Evolutionary conservation across 228 moss, liverwort and hornwort species (phyloP).

Genomic region (Sphagnum magellanicum): DNA sequence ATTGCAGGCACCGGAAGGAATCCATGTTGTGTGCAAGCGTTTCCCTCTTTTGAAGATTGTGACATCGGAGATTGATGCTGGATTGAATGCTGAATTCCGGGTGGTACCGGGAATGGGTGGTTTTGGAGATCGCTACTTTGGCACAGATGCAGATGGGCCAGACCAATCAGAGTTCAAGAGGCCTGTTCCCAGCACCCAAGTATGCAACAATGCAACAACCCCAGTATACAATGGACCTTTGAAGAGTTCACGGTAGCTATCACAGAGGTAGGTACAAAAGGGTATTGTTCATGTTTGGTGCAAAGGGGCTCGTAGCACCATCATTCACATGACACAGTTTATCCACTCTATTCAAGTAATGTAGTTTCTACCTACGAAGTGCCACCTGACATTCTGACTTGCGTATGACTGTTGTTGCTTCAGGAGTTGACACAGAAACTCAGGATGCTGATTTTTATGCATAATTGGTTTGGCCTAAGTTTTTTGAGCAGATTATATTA

Average conservation of each 20-base stretch:
- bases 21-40: slow-evolving; percentile 85
- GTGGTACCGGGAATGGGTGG: slow-evolving; percentile 95
- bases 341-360: no score
- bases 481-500: no score
- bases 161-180: slow-evolving; percentile 19
- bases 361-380: no score
- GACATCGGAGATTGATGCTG: slow-evolving; percentile 88
- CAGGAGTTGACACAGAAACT: no score
- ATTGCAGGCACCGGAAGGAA: slow-evolving; percentile 78
- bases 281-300: no score
- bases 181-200: slow-evolving; percentile 8
- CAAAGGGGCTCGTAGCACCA: no score
- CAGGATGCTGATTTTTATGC: no score
- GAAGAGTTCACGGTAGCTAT: slow-evolving; percentile 9
- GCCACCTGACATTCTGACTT: no score
- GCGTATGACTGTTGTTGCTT: no score
- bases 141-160: slow-evolving; percentile 76
- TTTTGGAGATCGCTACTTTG: slow-evolving; percentile 95
- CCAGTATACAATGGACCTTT: slow-evolving; percentile 18
- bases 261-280: no score
- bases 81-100: slow-evolving; percentile 72
- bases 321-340: no score
- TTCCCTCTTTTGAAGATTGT: slow-evolving; percentile 90
- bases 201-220: slow-evolving; percentile 8
- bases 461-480: no score